A percentile compares a stretch with the other conserved stretches of the same genome.
phyloP scores from a whole-genome alignment of 2,329 filamentous ascomycete species.

The Exophiala oligosperma region DNA sequence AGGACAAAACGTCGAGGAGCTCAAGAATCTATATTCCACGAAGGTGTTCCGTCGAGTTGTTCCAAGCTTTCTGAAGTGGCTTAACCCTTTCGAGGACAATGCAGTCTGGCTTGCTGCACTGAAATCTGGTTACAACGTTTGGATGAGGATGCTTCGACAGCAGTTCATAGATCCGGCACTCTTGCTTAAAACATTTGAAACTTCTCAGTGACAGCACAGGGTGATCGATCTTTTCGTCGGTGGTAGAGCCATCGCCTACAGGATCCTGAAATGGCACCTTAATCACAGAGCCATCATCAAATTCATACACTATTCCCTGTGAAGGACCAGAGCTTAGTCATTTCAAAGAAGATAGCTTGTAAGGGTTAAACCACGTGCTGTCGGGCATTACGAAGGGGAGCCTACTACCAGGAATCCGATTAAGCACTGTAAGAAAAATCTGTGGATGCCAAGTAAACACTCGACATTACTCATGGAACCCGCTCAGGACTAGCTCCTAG shows the following conservation, averaged over 20 bases:
- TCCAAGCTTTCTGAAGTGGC: slow-evolving; percentile 3
- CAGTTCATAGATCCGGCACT: slow-evolving; percentile 1
- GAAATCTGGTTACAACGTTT: slow-evolving; percentile 3
- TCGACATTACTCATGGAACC: too few species aligned
- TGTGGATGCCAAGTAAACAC: too few species aligned
- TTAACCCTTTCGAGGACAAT: slow-evolving; percentile 6
- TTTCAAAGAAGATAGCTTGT: not conserved
- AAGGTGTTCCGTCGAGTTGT: not conserved
- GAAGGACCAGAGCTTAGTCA: slow-evolving; percentile 9
- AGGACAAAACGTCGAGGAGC: slow-evolving; percentile 2
- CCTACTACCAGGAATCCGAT: not conserved
- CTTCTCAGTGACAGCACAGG: slow-evolving; percentile 1
- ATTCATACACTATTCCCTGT: slow-evolving; percentile 10
- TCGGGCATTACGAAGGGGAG: not conserved
- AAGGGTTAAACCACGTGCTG: slow-evolving; percentile 1
- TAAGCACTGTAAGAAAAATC: too few species aligned
- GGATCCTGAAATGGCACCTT: slow-evolving; percentile 10
- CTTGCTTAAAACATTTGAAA: slow-evolving; percentile 5
- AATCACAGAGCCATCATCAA: slow-evolving; percentile 2
- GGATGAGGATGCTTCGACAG: slow-evolving; percentile 1
- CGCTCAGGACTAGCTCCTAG: too few species aligned
- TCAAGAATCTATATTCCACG: slow-evolving; percentile 3
- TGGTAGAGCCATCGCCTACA: not conserved
- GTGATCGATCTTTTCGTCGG: slow-evolving; percentile 1
- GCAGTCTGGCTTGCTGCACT: slow-evolving; percentile 1